These are phyloP conservation scores for Kwoniella europaea DNA, from an alignment of 768 basidiomycete species.

Conservation along the genomic window DNA sequence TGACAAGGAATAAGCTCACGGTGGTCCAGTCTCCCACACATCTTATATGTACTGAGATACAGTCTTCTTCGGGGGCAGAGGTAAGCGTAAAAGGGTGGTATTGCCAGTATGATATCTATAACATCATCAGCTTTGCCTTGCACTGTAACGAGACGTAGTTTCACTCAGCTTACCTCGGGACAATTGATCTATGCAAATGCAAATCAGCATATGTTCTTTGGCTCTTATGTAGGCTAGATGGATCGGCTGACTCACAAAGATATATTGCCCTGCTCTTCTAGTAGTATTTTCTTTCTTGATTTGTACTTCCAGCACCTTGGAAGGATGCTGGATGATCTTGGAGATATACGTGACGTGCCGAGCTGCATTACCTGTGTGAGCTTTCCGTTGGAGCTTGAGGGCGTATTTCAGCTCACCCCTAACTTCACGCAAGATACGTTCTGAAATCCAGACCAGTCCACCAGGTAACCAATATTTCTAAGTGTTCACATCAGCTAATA, in stretches of 20 bases:
- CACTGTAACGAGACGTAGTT: too few relatives aligned
- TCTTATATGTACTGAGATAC: conserved; percentile 91
- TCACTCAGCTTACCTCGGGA: conserved; percentile 61
- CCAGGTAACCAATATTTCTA: conserved; percentile 57
- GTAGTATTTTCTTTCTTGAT: conserved; percentile 94
- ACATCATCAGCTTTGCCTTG: not conserved
- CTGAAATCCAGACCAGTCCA: conserved; percentile 73
- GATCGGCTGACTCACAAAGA: conserved; percentile 69
- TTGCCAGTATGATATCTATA: conserved; percentile 84
- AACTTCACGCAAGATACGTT: conserved; percentile 89
- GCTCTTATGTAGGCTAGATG: not conserved
- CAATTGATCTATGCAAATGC: conserved; percentile 27
- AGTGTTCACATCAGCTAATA: not conserved
- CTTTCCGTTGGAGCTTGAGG: not conserved
- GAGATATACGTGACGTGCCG: conserved; percentile 90
- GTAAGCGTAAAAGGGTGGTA: conserved; percentile 98
- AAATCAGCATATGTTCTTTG: not conserved
- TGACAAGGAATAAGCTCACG: conserved; percentile 5
- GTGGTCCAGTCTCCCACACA: conserved; percentile 87
- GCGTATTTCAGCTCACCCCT: conserved; percentile 58
- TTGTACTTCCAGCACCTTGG: conserved; percentile 90
- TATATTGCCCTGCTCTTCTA: conserved; percentile 85
- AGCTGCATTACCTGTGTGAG: conserved; percentile 58
- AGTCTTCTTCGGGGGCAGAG: conserved; percentile 92
- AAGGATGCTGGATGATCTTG: conserved; percentile 87